Base-by-base conservation (phyloP, 2,329 filamentous ascomycete species). In the Fusarium protoensiforme region DNA sequence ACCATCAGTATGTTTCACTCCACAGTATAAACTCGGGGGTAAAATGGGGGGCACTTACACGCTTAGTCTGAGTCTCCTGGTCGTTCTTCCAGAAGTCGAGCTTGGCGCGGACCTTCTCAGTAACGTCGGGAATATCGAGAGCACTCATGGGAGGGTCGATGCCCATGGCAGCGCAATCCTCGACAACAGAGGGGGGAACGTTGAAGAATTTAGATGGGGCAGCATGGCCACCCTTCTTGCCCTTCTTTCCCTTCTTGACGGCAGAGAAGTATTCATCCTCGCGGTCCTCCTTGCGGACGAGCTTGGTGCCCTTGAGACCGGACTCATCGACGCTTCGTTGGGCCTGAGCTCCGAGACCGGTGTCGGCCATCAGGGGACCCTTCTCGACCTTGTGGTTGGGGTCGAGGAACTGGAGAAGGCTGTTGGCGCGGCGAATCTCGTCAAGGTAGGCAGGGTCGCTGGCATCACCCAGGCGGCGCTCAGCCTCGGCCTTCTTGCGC, bases 81-180 rank as follows among this genome's bases (percentile, higher is more conserved):
- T 98, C 93, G 61, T 90, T 87, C 88, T 97, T 98, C 95, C 96
- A 99, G 84, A 93, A 88, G 33, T 91, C 91, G 61, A 98, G 88
- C 90, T 98, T 98, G 80, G 91, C 93, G 85, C 96, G 95, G 78
- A 98, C 90, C 87, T 98, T 96, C 87, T 98, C 95, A 54, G 94
- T 86, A 16, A 93, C 90, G 68, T 87, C 87, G 29, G 95, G 91
- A 16, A 98, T 92, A 78, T 98, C 96, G 64, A 91, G 88, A 79
- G 94, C 91, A 83, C 91, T 93, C 89, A 96, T 94, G 35, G 96
- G 96, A 61, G 96, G 93, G 68, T 98, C 92, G 76, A 98, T 91
- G 78, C 92, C 92, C 81, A 98, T 89, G 83, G 93, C 93, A 75
- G 90, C 87, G 75, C 97, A 93, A 83, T 98, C 94, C 84, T 98